Base-by-base conservation (phyloP, 1,284 basidiomycete genomes). In the Ceratobasidium sp. region DNA sequence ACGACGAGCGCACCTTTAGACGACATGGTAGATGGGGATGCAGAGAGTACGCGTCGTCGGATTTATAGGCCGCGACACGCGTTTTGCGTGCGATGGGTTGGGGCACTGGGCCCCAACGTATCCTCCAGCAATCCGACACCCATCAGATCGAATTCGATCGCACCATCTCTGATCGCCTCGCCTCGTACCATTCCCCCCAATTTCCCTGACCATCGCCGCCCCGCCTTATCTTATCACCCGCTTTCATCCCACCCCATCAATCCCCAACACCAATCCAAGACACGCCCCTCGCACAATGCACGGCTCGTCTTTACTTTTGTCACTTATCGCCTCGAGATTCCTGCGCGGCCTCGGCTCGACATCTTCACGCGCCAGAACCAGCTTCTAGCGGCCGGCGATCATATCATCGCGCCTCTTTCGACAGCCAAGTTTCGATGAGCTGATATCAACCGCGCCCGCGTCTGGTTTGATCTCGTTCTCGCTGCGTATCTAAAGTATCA, bases 31-130 rank as follows among this genome's bases (percentile, higher is more conserved):
- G 62, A 21, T 14, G 26, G 16, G 11, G 13, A 9, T 4, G 21
- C 16, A 11, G 7, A 13, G 21, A 21, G 28, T 43, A 28, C 61
- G 61, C 44, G 26, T 43, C n/a, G 38, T 16, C n/a, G 41, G 5
- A 23, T 43, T 21, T 59, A 63, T 63, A 47, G 14, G 7, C 38
- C 61, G 11, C 44, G 8, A 47, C 61, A 63, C 61, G 61, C 61
- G 61, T 63, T 63, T 63, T 64, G 8, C 30, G 46, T 46, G 32
- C 58, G 41, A 23, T 26, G 21, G 30, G 58, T 64, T 64, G 62
- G 62, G 62, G 62, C 62, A 64, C 47, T 44, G 62, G 62, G 32
- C 35, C 11, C 28, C 30, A 38, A 35, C 13, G 35, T 28, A 41
- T 44, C 41, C 47, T 2, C 26, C 46, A 16, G 2, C 28, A 64